Evolutionary conservation across 148 eudicot genomes (phyloP).

Genomic region (Silene uniflora): DNA sequence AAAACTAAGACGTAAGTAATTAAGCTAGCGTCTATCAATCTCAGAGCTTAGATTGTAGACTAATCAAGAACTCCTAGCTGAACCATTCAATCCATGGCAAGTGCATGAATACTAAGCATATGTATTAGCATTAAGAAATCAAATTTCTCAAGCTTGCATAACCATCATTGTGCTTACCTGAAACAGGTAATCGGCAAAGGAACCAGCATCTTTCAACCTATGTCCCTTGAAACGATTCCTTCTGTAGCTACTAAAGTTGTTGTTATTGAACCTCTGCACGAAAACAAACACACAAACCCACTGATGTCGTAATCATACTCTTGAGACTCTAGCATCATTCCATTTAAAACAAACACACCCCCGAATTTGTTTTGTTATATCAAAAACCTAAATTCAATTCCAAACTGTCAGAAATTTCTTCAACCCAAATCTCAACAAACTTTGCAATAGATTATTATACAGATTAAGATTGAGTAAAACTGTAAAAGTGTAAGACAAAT

Average conservation of each 20-base stretch:
- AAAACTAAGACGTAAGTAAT: too few relatives aligned
- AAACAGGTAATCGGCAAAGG: slow-evolving; percentile 45
- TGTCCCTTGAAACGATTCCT: slow-evolving; percentile 37
- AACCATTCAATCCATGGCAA: background rate
- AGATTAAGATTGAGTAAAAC: background rate
- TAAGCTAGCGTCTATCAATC: background rate
- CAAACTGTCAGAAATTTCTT: background rate
- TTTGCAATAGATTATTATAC: background rate
- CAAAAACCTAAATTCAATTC: background rate
- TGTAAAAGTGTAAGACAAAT: background rate
- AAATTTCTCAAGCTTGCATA: background rate
- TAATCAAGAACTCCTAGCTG: background rate
- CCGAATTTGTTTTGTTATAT: background rate
- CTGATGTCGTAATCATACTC: background rate
- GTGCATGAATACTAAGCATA: background rate
- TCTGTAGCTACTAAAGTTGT: slow-evolving; percentile 32
- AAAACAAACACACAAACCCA: slow-evolving; percentile 21
- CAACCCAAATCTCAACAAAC: background rate
- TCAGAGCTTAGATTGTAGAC: background rate
- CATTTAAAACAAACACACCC: background rate
- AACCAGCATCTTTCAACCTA: slow-evolving; percentile 36
- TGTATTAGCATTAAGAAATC: background rate
- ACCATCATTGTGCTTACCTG: slow-evolving; percentile 27
- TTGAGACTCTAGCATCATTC: background rate
- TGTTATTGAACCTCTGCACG: slow-evolving; percentile 35